Base-by-base conservation (phyloP, 2,329 filamentous ascomycete species). In the Hypoxylon sp. region DNA sequence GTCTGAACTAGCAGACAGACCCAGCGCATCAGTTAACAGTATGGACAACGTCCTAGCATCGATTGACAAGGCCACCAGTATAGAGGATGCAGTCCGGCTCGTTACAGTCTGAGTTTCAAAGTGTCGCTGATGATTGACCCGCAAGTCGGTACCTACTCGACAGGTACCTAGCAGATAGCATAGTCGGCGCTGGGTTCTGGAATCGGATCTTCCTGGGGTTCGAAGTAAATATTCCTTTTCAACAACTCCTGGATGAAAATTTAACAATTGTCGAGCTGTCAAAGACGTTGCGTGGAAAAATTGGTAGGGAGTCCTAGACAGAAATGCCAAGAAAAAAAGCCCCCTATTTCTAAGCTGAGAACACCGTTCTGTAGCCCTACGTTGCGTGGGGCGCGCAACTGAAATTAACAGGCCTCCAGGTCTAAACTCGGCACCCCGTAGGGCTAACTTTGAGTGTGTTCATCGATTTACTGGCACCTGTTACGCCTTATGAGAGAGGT, bases 161-260 rank as follows among this genome's bases (percentile, higher is more conserved):
- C 25, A 27, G 25, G 25, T 27, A 27, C 25, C 25, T 27, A 5
- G 25, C 17, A 22, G 78, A 80, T 68, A 78, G 75, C 60, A 79
- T 80, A 78, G 75, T 80, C 33, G 79, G 77, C 6, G 74, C 78
- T 1, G 79, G 80, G 73, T 61, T 81, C 22, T 68, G 79, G n/a
- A 79, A 75, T 56, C 78, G 79, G 76, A 73, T 80, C 40, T 80
- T 79, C 72, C 76, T 73, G 61, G 76, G 79, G 65, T 75, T 71
- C 25, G 63, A 75, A 30, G 70, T 82, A 0, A 79, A 83, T 60
- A 68, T 82, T 20, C 77, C 79, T 0, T 81, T 81, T 62, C 77
- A 80, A 72, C 73, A 80, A 46, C 73, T 81, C 7, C 72, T 81
- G 0, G 68, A 27, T 1, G 50, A 51, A 0, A 62, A 62, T 1